Conservation (phyloP, 225 moss, liverwort and hornwort genomes). For the Lunularia cruciata region DNA sequence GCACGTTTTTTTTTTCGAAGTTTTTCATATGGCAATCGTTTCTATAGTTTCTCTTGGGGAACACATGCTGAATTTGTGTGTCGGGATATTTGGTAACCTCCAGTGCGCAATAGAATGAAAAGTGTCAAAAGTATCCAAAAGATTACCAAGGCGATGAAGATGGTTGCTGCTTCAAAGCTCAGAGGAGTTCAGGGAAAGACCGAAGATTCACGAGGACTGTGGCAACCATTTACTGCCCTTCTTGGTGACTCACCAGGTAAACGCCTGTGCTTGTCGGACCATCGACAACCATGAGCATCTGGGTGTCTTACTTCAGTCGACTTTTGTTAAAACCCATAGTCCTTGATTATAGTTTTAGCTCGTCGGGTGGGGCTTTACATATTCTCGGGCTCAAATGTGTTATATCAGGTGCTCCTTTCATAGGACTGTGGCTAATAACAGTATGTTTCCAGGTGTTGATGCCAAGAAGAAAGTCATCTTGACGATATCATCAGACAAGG, state of each 20-base stretch:
- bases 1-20: too few relatives aligned
- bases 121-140: constrained; percentile 98
- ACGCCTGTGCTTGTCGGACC: neutral
- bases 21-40: too few relatives aligned
- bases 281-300: neutral
- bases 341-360: too few relatives aligned
- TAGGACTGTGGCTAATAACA: too few relatives aligned
- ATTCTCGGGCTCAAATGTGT: too few relatives aligned
- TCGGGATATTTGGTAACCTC: too few relatives aligned
- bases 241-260: constrained; percentile 73
- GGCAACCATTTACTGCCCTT: constrained; percentile 90
- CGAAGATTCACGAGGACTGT: constrained; percentile 90
- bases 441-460: constrained; percentile 37
- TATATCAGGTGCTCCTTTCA: too few relatives aligned
- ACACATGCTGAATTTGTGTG: too few relatives aligned
- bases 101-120: constrained; percentile 93
- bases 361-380: too few relatives aligned
- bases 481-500: constrained; percentile 79
- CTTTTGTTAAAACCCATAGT: too few relatives aligned
- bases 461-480: constrained; percentile 74
- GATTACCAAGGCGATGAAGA: constrained; percentile 99
- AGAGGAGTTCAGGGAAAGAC: constrained; percentile 78
- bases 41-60: too few relatives aligned
- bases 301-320: neutral
- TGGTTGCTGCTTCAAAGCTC: constrained; percentile 98